These are phyloP conservation scores for Rosa persica DNA, from an alignment of 306 rosid genomes.

Conservation along the genomic window DNA sequence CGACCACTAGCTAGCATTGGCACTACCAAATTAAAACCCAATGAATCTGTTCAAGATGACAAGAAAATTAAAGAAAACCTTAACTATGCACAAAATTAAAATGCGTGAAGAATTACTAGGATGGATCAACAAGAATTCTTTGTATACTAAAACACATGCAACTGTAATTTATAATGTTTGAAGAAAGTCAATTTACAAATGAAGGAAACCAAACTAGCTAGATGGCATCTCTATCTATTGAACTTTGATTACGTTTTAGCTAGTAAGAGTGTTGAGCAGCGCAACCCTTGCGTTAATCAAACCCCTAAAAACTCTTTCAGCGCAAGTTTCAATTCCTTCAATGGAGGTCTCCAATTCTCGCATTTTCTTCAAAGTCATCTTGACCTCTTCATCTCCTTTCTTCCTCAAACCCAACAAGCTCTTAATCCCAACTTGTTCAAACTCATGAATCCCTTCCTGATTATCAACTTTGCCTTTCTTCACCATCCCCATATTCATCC, in stretches of 20 bases:
- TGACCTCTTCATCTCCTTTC: constrained; percentile 60
- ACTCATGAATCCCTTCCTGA: constrained; percentile 44
- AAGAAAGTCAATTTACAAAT: background rate
- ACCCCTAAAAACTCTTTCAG: constrained; percentile 61
- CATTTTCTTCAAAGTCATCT: constrained; percentile 58
- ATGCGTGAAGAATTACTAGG: background rate
- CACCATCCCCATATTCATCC: constrained; percentile 23
- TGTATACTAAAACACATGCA: background rate
- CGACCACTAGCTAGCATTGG: background rate
- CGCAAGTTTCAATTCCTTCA: constrained; percentile 42
- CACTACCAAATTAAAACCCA: background rate
- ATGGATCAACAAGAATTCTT: background rate
- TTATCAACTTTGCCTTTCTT: constrained; percentile 18
- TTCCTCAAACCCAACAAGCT: constrained; percentile 41
- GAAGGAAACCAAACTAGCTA: background rate
- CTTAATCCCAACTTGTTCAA: constrained; percentile 26
- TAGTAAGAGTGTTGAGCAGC: constrained; percentile 57
- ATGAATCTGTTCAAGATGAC: background rate
- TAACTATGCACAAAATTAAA: background rate
- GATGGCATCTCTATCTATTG: background rate
- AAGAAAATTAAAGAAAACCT: background rate
- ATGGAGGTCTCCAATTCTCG: constrained; percentile 51
- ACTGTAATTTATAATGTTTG: background rate
- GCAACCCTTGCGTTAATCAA: constrained; percentile 68
- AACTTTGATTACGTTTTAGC: background rate